Percentiles rank a stretch among this genome's conserved stretches.
phyloP scores from a whole-genome alignment of 805 yeast genomes.

The Wickerhamomyces alni region DNA sequence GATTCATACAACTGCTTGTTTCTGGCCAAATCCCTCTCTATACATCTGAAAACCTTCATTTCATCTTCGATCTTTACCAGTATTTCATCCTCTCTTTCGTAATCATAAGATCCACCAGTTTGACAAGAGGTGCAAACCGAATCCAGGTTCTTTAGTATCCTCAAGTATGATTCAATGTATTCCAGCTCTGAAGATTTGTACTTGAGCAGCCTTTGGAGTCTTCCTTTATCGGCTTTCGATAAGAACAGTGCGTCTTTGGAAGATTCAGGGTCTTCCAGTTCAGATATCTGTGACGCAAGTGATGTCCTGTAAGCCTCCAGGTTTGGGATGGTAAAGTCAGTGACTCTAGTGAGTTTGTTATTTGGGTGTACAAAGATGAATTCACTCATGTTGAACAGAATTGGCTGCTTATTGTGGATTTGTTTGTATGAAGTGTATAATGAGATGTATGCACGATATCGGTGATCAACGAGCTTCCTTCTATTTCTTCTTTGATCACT shows the following conservation, averaged over 20 bases:
- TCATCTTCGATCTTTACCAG: constrained; percentile 16
- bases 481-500: no score
- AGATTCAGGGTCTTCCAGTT: neutral
- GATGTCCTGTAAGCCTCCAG: constrained; percentile 10
- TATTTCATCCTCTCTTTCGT: constrained; percentile 22
- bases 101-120: constrained; percentile 14
- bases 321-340: constrained; percentile 18
- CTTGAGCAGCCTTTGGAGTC: constrained; percentile 1
- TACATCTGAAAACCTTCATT: constrained; percentile 15
- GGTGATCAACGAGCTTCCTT: no score
- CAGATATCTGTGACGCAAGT: constrained; percentile 9
- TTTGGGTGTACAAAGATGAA: constrained; percentile 18
- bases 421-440: no score
- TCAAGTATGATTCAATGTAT: constrained; percentile 16
- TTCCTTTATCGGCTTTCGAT: constrained; percentile 1
- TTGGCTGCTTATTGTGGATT: no score
- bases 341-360: constrained; percentile 17
- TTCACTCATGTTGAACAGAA: constrained; percentile 1
- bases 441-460: no score
- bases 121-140: constrained; percentile 13
- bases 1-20: constrained; percentile 8
- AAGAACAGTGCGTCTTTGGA: neutral
- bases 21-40: constrained; percentile 14
- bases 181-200: constrained; percentile 14
- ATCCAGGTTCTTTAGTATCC: constrained; percentile 14